Percentiles rank a stretch among this genome's conserved stretches.
These are phyloP conservation scores for Backusella circina DNA, from an alignment of 192 early-diverging fungal genomes.

Conservation along the genomic window DNA sequence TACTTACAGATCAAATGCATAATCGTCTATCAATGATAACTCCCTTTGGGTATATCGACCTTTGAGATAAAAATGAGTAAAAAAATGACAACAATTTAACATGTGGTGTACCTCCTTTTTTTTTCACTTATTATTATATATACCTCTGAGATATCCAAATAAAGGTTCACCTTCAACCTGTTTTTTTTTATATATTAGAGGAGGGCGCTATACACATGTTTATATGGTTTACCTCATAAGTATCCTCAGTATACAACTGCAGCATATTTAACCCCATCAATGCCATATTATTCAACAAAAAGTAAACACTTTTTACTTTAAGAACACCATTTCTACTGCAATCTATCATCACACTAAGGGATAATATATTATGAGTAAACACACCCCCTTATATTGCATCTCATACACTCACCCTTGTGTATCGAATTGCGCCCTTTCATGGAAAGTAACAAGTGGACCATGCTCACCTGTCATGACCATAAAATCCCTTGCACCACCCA, in stretches of 20 bases:
- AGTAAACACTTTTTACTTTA: slow-evolving; percentile 55
- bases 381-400: neutral
- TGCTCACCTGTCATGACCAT: slow-evolving; percentile 16
- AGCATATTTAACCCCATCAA: slow-evolving; percentile 85
- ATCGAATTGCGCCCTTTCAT: slow-evolving; percentile 66
- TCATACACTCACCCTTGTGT: slow-evolving; percentile 48
- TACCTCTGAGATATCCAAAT: slow-evolving; percentile 70
- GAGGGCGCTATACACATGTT: neutral
- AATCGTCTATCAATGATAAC: slow-evolving; percentile 70
- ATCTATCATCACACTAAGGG: slow-evolving; percentile 73
- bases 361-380: neutral
- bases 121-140: neutral
- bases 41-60: slow-evolving; percentile 72
- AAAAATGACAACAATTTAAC: neutral
- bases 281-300: slow-evolving; percentile 72
- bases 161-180: slow-evolving; percentile 58
- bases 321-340: slow-evolving; percentile 82
- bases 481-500: slow-evolving; percentile 42
- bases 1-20: slow-evolving; percentile 57
- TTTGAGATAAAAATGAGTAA: neutral
- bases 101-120: neutral
- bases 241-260: slow-evolving; percentile 91
- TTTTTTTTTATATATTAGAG: neutral
- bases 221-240: slow-evolving; percentile 59
- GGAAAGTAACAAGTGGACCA: slow-evolving; percentile 40